Base-by-base conservation (phyloP, 495 filamentous ascomycete species). In the Lophiotrema nucula region DNA sequence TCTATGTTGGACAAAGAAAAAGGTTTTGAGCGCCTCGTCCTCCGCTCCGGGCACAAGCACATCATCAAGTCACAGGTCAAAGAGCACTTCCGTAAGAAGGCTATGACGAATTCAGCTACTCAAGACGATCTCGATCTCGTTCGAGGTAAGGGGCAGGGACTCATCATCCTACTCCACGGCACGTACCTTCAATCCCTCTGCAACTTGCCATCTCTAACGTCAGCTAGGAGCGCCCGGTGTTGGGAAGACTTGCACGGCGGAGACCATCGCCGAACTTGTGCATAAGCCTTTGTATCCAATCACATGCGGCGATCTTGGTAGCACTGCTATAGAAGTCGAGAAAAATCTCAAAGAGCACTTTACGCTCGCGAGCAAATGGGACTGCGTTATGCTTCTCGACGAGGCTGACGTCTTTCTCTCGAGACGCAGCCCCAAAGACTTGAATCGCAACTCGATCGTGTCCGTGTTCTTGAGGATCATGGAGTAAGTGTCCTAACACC, bases 321-420 rank as follows among this genome's bases (percentile, higher is more conserved):
- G 4, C 13, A 49, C 42, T 4, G n/a, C 52, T 0, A 21, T 19
- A 23, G 52, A 49, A 19, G 50, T 62, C 4, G 58, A 62, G 23
- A 16, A 10, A 3, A 23, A 42, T n/a, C 31, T 62, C 0, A 23
- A 35, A 10, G 1, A 19, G 10, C 11, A 47, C 24, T 56, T 62
- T 16, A 3, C n/a, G 2, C 27, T 48, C 3, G 58, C 43, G 2
- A 13, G 35, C 16, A 19, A 4, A 3, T 62, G 58, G 58, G 58
- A 44, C 23, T 56, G 58, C 23, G 52, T 62, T 5, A 4, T 62
- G 19, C 45, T 62, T 12, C 46, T 62, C 4, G 62, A 65, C 31
- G 62, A 65, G 31, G 62, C 62, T n/a, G 62, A 65, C 23, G 56
- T 60, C 1, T 65, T 65, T 35, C 23, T 60, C 1, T 22, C 42